Base-by-base conservation (phyloP, 352 stramenopile genomes). In the Phytophthora crassamura region DNA sequence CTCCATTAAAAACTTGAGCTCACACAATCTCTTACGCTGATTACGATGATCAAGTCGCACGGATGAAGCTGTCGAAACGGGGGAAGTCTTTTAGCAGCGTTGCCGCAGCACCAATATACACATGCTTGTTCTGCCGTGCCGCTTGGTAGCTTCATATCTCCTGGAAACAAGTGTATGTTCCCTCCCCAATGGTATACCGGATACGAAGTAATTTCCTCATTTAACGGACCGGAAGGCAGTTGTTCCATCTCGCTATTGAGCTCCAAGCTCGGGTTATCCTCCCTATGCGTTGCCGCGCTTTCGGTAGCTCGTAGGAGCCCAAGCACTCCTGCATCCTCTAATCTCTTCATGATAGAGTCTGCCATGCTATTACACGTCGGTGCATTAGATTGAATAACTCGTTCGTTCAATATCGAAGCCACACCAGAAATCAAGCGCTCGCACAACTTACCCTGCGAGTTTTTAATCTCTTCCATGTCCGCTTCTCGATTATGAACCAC, bases 161-260 rank as follows among this genome's bases (percentile, higher is more conserved):
- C 0, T 12, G 53, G 61, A 34, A 69, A 59, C 1, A 50, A 3
- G 20, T 51, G 42, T 28, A 68, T 40, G 1, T 11, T 11, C 1
- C 61, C 38, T 38, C 52, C 61, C 51, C 52, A 64, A 48, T 61
- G 22, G 14, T 62, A 45, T 18, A 67, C 25, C 5, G n/a, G 33
- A 50, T 60, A 51, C 7, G 28, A 22, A 4, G 30, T 33, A 40
- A 20, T 6, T 22, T 34, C 38, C 25, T 28, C 25, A 4, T 28
- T 28, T 4, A 6, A 6, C 25, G 25, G 4, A 4, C 4, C 25
- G 25, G 25, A 0, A 18, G 25, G 16, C 14, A 34, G 9, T 14
- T 10, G 9, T 11, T 25, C 34, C 22, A 5, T 18, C 34, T 9
- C 10, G 22, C 22, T 25, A 25, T 9, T 20, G 33, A n/a, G 16